phyloP scores from a whole-genome alignment of 495 filamentous ascomycete species.

The Saxophila tyrrhenica region DNA sequence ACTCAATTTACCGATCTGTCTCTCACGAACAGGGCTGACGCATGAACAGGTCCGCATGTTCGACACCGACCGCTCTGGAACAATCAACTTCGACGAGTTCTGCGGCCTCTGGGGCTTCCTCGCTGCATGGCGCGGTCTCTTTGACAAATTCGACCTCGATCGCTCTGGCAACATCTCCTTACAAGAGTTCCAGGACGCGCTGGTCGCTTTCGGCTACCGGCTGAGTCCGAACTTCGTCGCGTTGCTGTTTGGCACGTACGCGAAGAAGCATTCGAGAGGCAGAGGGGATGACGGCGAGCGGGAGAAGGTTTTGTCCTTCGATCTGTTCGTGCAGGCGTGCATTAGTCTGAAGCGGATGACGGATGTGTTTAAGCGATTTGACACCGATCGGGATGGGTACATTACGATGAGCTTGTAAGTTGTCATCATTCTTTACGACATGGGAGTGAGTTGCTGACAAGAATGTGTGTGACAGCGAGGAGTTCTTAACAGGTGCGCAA shows the following conservation, averaged over 20 bases:
- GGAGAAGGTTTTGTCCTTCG: slow-evolving; percentile 73
- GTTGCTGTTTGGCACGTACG: slow-evolving; percentile 64
- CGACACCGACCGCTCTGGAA: slow-evolving; percentile 76
- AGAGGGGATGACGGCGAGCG: slow-evolving; percentile 25
- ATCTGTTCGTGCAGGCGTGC: slow-evolving; percentile 95
- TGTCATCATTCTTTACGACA: not conserved
- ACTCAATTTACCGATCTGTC: no score
- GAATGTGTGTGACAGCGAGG: slow-evolving; percentile 25
- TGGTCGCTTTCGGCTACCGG: slow-evolving; percentile 89
- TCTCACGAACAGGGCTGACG: no score
- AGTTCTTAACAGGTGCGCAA: slow-evolving; percentile 39
- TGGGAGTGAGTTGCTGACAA: slow-evolving; percentile 2
- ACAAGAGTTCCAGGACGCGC: slow-evolving; percentile 79
- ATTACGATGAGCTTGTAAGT: slow-evolving; percentile 36
- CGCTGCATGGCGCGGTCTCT: slow-evolving; percentile 82
- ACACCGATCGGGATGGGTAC: slow-evolving; percentile 83
- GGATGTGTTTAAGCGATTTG: slow-evolving; percentile 98
- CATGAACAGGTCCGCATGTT: slow-evolving; percentile 98
- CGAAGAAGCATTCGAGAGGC: slow-evolving; percentile 27
- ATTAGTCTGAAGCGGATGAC: slow-evolving; percentile 97
- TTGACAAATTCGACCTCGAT: slow-evolving; percentile 92
- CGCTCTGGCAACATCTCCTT: slow-evolving; percentile 73
- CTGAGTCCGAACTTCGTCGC: slow-evolving; percentile 71
- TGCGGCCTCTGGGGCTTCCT: slow-evolving; percentile 92
- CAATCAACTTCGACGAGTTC: slow-evolving; percentile 91